Percentiles rank a stretch among this genome's conserved stretches.
Evolutionary conservation across 805 yeast species (phyloP).

Genomic region (Suhomyces xylopsoci): DNA sequence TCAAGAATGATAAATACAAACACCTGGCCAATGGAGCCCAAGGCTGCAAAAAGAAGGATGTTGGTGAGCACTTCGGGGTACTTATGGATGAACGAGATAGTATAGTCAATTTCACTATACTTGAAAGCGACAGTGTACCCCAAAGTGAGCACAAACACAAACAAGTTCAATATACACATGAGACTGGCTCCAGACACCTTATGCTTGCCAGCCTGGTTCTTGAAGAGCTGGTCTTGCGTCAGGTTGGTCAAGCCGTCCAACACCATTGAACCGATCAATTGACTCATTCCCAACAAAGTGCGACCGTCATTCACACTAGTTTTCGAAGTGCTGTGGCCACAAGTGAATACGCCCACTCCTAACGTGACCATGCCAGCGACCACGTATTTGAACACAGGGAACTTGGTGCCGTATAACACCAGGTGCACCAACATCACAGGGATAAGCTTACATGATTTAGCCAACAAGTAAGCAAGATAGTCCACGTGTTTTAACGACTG

Average conservation of each 20-base stretch:
- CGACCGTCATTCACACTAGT: conserved; percentile 40
- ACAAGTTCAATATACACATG: conserved; percentile 65
- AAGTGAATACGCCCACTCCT: conserved; percentile 82
- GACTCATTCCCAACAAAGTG: conserved; percentile 53
- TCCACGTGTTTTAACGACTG: conserved; percentile 79
- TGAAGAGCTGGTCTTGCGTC: conserved; percentile 83
- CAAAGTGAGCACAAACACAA: conserved; percentile 46
- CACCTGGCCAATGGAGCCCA: conserved; percentile 93
- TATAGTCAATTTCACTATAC: conserved; percentile 45
- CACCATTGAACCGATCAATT: conserved; percentile 60
- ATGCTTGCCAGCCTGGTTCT: conserved; percentile 27
- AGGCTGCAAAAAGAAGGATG: conserved; percentile 61
- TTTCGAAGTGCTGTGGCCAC: conserved; percentile 23
- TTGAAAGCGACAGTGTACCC: conserved; percentile 46
- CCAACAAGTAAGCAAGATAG: conserved; percentile 77
- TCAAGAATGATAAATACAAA: conserved; percentile 85
- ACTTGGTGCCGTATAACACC: conserved; percentile 62
- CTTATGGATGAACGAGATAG: conserved; percentile 44
- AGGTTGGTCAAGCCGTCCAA: conserved; percentile 93
- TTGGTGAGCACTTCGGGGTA: conserved; percentile 60
- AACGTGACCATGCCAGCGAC: conserved; percentile 77
- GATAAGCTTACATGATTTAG: conserved; percentile 88
- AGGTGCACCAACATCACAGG: conserved; percentile 91
- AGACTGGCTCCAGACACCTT: conserved; percentile 78
- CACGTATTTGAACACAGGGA: conserved; percentile 70